Percentiles rank a stretch among this genome's conserved stretches.
Conservation (phyloP, 192 early-diverging fungal species). For the Podila horticola region DNA sequence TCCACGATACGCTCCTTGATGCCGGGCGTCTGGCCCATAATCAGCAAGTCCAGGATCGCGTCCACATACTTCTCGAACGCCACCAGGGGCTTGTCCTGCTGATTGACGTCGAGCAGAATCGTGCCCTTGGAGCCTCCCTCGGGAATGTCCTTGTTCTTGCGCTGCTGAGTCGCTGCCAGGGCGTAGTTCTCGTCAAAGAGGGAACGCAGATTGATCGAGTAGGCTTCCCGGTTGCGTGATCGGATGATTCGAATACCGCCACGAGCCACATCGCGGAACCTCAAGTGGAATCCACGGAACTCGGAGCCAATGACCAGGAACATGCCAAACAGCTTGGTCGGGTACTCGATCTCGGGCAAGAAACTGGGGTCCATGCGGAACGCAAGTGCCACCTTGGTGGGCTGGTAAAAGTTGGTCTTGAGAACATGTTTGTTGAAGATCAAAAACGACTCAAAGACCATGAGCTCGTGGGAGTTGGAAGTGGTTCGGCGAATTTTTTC, state of each 20-base stretch:
- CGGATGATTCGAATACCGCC: slow-evolving; percentile 98
- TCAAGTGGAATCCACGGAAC: slow-evolving; percentile 99
- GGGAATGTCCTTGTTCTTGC: slow-evolving; percentile 99
- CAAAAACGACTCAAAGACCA: slow-evolving; percentile 95
- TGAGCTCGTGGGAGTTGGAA: slow-evolving; percentile 92
- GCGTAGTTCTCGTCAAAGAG: slow-evolving; percentile 99
- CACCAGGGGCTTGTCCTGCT: slow-evolving; percentile 45
- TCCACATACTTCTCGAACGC: slow-evolving; percentile 50
- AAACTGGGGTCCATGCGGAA: slow-evolving; percentile 96
- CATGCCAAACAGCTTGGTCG: slow-evolving; percentile 90
- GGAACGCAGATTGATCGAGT: slow-evolving; percentile 95
- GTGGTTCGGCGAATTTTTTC: slow-evolving; percentile 91
- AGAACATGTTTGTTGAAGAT: slow-evolving; percentile 97
- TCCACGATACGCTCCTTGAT: slow-evolving; percentile 99
- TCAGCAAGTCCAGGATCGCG: slow-evolving; percentile 83
- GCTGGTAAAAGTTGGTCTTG: slow-evolving; percentile 99
- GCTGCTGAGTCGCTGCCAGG: slow-evolving; percentile 95
- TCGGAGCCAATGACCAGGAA: slow-evolving; percentile 96
- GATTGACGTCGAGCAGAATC: slow-evolving; percentile 63
- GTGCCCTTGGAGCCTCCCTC: slow-evolving; percentile 99
- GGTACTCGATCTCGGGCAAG: slow-evolving; percentile 95
- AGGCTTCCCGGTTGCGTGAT: slow-evolving; percentile 95
- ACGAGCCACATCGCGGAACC: slow-evolving; percentile 97
- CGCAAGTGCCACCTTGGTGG: slow-evolving; percentile 98
- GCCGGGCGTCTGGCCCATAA: slow-evolving; percentile 89